A percentile compares a stretch with the other conserved stretches of the same genome.
These are phyloP conservation scores for Colletotrichum sp. DNA, from an alignment of 2,329 filamentous ascomycete genomes.

Conservation along the genomic window DNA sequence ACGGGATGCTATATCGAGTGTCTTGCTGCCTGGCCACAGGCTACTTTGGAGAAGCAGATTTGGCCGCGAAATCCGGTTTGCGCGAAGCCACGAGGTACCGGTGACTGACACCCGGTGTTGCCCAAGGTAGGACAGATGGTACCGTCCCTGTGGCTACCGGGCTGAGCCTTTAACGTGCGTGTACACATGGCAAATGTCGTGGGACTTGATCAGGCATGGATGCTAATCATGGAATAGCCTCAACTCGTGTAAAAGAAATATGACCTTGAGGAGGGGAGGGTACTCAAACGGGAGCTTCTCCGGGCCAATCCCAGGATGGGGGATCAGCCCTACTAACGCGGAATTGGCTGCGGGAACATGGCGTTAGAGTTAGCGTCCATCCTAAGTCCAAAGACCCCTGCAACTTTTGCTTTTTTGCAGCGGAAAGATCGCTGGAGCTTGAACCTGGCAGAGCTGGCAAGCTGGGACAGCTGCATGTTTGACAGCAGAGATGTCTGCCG, in stretches of 20 bases:
- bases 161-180: not conserved
- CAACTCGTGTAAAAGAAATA: not conserved
- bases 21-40: not conserved
- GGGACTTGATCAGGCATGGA: not conserved
- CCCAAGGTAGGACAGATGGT: not conserved
- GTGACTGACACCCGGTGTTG: not conserved
- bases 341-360: not conserved
- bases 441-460: not conserved
- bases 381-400: not conserved
- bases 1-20: not conserved
- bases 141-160: not conserved
- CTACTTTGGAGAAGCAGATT: not conserved
- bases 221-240: not conserved
- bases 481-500: not conserved
- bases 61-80: not conserved
- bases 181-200: not conserved
- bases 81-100: not conserved
- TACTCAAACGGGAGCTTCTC: not conserved
- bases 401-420: not conserved
- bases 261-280: not conserved
- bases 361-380: not conserved
- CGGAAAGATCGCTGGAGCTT: not conserved
- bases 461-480: not conserved
- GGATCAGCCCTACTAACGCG: constrained; percentile 7
- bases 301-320: not conserved